phyloP scores from a whole-genome alignment of 805 yeast genomes.

The Komagataella mondaviorum region DNA sequence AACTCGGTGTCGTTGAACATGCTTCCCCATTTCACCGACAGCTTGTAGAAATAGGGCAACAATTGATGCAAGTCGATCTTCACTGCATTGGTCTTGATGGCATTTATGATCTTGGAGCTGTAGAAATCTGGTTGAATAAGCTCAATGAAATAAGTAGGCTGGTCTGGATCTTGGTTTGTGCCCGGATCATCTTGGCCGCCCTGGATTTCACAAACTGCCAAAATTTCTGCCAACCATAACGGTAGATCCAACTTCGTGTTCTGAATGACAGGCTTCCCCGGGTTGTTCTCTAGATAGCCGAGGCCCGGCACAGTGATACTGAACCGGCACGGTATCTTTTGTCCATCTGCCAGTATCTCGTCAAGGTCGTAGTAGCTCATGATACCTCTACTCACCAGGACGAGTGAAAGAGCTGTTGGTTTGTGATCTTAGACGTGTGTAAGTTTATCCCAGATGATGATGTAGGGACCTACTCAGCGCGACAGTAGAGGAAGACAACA shows the following conservation, averaged over 20 bases:
- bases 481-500: not conserved
- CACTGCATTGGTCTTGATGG: conserved; percentile 61
- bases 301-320: conserved; percentile 70
- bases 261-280: conserved; percentile 43
- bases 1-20: conserved; percentile 57
- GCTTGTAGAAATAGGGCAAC: conserved; percentile 50
- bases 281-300: conserved; percentile 77
- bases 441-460: not conserved
- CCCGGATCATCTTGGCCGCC: conserved; percentile 8
- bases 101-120: conserved; percentile 54
- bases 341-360: conserved; percentile 58
- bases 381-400: not conserved
- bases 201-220: conserved; percentile 37
- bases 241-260: conserved; percentile 69
- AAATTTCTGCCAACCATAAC: conserved; percentile 73
- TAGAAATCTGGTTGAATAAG: conserved; percentile 63
- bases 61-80: conserved; percentile 56
- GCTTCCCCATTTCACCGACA: conserved; percentile 67
- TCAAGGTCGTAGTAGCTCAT: conserved; percentile 58
- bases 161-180: conserved; percentile 17
- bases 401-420: not conserved
- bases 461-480: not conserved
- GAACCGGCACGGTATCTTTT: conserved; percentile 70
- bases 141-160: conserved; percentile 42
- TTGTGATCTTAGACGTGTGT: not conserved